Base-by-base conservation (phyloP, 1,284 basidiomycete species). In the Irpex rosettiformis region DNA sequence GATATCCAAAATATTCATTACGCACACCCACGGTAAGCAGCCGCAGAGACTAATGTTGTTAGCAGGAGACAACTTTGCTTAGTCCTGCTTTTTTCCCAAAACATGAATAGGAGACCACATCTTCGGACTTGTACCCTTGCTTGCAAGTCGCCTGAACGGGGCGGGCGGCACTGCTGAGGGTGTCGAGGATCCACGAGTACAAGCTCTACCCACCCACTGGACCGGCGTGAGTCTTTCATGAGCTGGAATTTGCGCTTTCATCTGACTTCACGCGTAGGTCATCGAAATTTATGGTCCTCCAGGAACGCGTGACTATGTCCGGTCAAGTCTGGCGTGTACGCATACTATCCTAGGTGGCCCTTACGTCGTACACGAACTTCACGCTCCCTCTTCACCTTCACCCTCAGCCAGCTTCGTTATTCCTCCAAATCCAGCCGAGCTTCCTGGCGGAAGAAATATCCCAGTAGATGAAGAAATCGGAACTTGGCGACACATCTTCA, bases 351-450 rank as follows among this genome's bases (percentile, higher is more conserved):
- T 96, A 16, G 81, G 82, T 5, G 77, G 80, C 0, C 85, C 86
- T 2, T 96, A 92, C 68, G 85, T 93, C 48, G 91, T 96, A n/a
- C 94, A 97, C 73, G 95, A 97, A 72, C 78, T 98, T 6, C 82
- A 93, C 10, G 79, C 83, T 52, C 77, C 79, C 56, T 66, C 78
- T 21, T 85, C 90, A 65, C 80, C 84, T 5, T 70, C 85, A 4
- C 70, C 70, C 43, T 64, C 68, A 11, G 71, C 72, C 65, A 81
- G 78, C n/a, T 51, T 51, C 48, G 62, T 71, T 11, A 69, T 86
- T 16, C 69, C 80, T 51, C 76, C 61, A 42, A 78, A 80, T 54
- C 71, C 79, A 0, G 78, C 77, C 21, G 94, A 97, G 70, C 79
- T 80, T 2, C 74, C 80, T 7, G 61, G 67, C 27, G 94, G 94